These are phyloP conservation scores for Citrullus colocynthis DNA, from an alignment of 306 rosid species.

Conservation along the genomic window DNA sequence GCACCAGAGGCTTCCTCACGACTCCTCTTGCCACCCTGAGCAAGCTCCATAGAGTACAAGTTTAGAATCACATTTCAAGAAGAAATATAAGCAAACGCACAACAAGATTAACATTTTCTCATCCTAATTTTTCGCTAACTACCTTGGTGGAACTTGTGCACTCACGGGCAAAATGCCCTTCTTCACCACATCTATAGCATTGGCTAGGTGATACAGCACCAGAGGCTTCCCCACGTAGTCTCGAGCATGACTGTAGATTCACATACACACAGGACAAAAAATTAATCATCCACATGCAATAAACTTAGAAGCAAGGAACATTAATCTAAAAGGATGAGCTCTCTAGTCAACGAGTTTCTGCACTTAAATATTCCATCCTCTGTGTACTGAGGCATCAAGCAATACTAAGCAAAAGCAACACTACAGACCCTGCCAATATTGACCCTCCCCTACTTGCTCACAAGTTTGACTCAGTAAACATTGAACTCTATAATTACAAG, in stretches of 20 bases:
- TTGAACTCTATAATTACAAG: neutral
- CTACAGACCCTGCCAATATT: neutral
- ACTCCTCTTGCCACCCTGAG: conserved; percentile 36
- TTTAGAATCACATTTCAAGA: neutral
- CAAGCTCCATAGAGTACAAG: neutral
- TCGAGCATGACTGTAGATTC: conserved; percentile 46
- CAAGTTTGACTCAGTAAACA: neutral
- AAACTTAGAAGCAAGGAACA: neutral
- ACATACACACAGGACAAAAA: neutral
- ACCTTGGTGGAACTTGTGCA: conserved; percentile 45
- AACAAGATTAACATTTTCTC: neutral
- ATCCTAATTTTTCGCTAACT: neutral
- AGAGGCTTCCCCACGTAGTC: conserved; percentile 32
- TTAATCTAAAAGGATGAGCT: neutral
- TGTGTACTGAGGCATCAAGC: neutral
- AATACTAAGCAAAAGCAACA: neutral
- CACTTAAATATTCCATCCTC: neutral
- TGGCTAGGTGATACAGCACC: conserved; percentile 34
- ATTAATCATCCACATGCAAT: neutral
- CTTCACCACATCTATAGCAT: conserved; percentile 73
- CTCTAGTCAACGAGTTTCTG: neutral
- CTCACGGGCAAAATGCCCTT: conserved; percentile 90
- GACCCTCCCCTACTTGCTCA: neutral
- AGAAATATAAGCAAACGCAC: neutral
- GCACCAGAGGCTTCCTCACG: conserved; percentile 28